Base-by-base conservation (phyloP, 768 basidiomycete genomes). In the Phylloporus rhodoxanthus region DNA sequence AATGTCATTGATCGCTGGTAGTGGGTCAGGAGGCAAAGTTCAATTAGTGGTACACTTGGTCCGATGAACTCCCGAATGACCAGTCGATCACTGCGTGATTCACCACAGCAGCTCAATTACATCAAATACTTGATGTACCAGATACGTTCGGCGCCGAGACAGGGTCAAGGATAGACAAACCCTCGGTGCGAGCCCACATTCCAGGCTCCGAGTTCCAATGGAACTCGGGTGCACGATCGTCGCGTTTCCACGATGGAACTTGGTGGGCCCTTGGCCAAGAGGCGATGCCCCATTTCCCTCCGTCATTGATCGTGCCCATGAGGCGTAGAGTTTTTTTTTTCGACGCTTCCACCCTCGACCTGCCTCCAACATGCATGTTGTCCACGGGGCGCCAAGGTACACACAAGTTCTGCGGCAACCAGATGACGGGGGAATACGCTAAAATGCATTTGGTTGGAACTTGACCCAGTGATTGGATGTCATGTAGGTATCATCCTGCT, bases 311-410 rank as follows among this genome's bases (percentile, higher is more conserved):
- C 29, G 13, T 30, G 13, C 11, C 23, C 33, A 50, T 50, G 48
- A 44, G 48, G 48, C 28, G 25, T 43, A 43, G 42, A 43, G 48
- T 21, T 50, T 49, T 44, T 43, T 29, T 48, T 49, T 25, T 17
- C n/a, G 8, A 43, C 34, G 48, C 40, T 37, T 49, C 30, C 48
- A 43, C 26, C 28, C 28, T 29, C 8, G 28, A 9, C 29, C 26
- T 30, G 29, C 11, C 29, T 30, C 29, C 29, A 30, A 30, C 41
- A 28, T 13, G 40, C 37, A 23, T 48, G 40, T 48, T 48, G 23
- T 17, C 40, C 47, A 42, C 40, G 47, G 34, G 47, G 47, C 32
- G 15, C 21, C 10, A n/a, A 40, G 39, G 39, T 3, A 41, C 40
- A 40, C 32, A 19, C 28, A 11, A 30, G 39, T 5, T 17, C 28